Percentiles rank a stretch among this genome's conserved stretches.
These are phyloP conservation scores for Osmanthus fragrans DNA, from an alignment of 257 asterid species.

Conservation along the genomic window DNA sequence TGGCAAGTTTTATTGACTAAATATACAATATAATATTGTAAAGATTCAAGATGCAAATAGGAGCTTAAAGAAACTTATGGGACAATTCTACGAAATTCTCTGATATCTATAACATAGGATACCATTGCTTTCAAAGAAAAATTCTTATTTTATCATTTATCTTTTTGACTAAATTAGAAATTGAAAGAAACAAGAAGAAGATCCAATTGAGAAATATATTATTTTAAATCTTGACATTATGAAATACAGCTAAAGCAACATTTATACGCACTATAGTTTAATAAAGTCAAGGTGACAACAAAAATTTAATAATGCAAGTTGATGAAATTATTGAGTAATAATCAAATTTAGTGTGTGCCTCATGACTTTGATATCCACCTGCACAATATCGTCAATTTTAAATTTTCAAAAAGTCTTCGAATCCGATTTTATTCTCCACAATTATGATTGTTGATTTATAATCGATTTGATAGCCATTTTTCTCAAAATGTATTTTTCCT, in stretches of 20 bases:
- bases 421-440: constrained; percentile 32
- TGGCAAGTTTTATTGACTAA: not conserved
- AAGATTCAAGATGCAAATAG: not conserved
- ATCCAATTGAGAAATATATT: not conserved
- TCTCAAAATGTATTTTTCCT: too few species aligned
- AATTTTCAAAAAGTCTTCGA: constrained; percentile 23
- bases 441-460: constrained; percentile 13
- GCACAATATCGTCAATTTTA: constrained; percentile 25
- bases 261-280: constrained; percentile 7
- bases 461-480: too few species aligned
- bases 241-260: constrained; percentile 20
- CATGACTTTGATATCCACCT: constrained; percentile 30
- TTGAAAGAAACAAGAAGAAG: not conserved
- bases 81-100: not conserved
- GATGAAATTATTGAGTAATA: not conserved
- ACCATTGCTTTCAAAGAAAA: not conserved
- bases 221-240: constrained; percentile 20
- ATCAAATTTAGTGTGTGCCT: not conserved
- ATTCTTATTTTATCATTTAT: not conserved
- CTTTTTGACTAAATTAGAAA: not conserved
- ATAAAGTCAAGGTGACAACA: constrained; percentile 22
- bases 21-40: too few species aligned
- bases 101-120: not conserved
- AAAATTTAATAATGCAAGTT: not conserved
- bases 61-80: not conserved